Evolutionary conservation across 2,329 filamentous ascomycete species (phyloP).

Genomic region (Sarocladium brachiariae): DNA sequence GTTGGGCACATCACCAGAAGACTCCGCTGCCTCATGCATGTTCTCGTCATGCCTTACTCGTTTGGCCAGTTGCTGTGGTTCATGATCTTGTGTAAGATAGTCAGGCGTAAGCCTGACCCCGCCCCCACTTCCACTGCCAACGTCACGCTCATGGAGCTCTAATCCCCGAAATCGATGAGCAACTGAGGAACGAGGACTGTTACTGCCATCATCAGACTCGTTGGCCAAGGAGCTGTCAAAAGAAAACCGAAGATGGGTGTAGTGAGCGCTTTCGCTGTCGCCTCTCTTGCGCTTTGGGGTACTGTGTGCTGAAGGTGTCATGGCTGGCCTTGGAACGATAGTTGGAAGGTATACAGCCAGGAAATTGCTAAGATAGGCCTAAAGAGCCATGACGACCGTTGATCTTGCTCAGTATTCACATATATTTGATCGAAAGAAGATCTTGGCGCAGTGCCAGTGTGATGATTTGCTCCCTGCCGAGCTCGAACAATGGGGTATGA

Average conservation of each 20-base stretch:
- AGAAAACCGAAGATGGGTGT: constrained; percentile 33
- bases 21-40: constrained; percentile 21
- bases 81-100: constrained; percentile 22
- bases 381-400: not conserved
- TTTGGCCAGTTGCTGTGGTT: constrained; percentile 22
- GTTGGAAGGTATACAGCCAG: not conserved
- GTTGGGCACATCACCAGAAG: not conserved
- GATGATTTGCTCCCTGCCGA: too few species aligned
- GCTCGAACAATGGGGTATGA: too few species aligned
- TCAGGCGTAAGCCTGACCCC: constrained; percentile 10
- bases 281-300: constrained; percentile 43
- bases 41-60: constrained; percentile 27
- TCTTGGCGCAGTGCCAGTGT: too few species aligned
- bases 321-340: not conserved
- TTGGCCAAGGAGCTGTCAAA: constrained; percentile 32
- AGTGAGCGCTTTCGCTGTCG: constrained; percentile 24
- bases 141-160: constrained; percentile 38
- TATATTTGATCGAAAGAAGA: too few species aligned
- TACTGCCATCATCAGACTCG: constrained; percentile 37
- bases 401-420: not conserved
- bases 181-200: constrained; percentile 46
- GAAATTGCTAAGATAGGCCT: not conserved
- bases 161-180: constrained; percentile 46
- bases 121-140: constrained; percentile 25
- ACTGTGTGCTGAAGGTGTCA: constrained; percentile 8